Evolutionary conservation across 768 basidiomycete genomes (phyloP), one percentile per base, ranked within the genome.

Genomic region (Podaxis sp.): DNA sequence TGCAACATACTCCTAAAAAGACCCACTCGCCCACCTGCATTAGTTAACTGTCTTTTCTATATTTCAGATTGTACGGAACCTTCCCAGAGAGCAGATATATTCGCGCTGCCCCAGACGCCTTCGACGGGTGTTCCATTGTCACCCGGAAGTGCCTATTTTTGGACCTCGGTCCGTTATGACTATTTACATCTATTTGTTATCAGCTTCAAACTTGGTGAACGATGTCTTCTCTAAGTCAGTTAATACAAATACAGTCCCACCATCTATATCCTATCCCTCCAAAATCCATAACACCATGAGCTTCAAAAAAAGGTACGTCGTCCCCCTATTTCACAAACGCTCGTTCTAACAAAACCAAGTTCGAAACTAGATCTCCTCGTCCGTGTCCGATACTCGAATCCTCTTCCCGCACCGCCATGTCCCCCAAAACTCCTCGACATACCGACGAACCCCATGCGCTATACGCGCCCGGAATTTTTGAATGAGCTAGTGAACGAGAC

Each of bases 391-490:
- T 99, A 96, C 75, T 84, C 88, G 44, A 97, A 99, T 76, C 95
- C 96, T 2, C 85, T 99, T 2, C 96, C 96, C 1, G 82, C 95
- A 12, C 97, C 97, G 33, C 95, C 97, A 81, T 98, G 93, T 81
- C 97, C 97, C 5, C 96, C 97, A 28, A 96, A 97, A 76, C 78
- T 99, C 3, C 82, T 99, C 69, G 85, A 96, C 63, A 90, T 98
- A 59, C 87, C 91, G n/a, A 97, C 96, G 38, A 85, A 92, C 71
- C 89, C 95, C 4, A 83, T 85, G 72, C 91, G 96, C 49, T 95
- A 97, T 73, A 90, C 93, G 15, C 84, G 85, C 19, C 90, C 93
- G 5, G 92, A 92, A 68, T 96, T 95, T 68, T 83, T 96, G 39
- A 85, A 92, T 65, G 83, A 87, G 5, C 77, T 97, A 40, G 90